Evolutionary conservation across 2,329 filamentous ascomycete genomes (phyloP).

Genomic region (Scleromitrula shiraiana): DNA sequence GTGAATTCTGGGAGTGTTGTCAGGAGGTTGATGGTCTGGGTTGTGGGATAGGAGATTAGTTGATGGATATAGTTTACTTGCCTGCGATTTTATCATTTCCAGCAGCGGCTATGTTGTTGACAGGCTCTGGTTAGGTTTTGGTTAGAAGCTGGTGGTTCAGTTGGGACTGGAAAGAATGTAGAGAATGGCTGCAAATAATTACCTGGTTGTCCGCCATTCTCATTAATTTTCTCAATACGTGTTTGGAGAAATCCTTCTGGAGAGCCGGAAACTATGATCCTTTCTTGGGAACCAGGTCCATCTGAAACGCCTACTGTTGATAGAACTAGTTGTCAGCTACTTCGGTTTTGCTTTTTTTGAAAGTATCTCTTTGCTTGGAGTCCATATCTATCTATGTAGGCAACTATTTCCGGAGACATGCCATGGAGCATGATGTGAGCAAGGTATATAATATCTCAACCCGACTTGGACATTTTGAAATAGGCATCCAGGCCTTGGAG

Average conservation of each 20-base stretch:
- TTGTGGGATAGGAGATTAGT: neutral
- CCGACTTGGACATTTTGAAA: too few species aligned
- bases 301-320: neutral
- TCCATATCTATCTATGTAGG: too few species aligned
- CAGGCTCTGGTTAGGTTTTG: neutral
- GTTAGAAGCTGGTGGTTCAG: neutral
- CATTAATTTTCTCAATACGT: conserved; percentile 10
- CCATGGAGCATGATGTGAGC: too few species aligned
- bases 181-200: too few species aligned
- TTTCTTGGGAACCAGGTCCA: neutral
- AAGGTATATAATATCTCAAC: too few species aligned
- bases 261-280: conserved; percentile 22
- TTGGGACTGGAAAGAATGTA: too few species aligned
- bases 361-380: neutral
- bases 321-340: neutral
- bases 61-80: neutral
- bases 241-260: conserved; percentile 19
- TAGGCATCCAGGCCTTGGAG: too few species aligned
- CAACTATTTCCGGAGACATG: too few species aligned
- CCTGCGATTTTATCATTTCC: conserved; percentile 28
- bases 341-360: neutral
- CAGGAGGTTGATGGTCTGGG: neutral
- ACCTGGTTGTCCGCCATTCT: neutral
- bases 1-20: neutral
- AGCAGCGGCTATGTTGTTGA: conserved; percentile 27